Base-by-base conservation (phyloP, 2,329 filamentous ascomycete species). In the Fusarium equiseti region DNA sequence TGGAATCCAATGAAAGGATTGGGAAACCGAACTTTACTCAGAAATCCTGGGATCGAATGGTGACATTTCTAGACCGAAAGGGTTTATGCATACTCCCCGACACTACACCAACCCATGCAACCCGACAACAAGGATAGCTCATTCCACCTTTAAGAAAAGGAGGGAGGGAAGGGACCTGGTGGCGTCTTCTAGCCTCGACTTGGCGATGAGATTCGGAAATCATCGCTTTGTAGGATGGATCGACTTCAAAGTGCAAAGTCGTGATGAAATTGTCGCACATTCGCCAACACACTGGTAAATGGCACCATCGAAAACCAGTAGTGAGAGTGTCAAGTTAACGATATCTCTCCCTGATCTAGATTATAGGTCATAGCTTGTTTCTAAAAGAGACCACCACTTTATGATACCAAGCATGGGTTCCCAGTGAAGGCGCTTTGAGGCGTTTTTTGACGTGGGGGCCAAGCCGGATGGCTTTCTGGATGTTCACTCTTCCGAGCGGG, bases 51-150 rank as follows among this genome's bases (percentile, higher is more conserved):
- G 56, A 51, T 44, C 40, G 32, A 42, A 46, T 46, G 18, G 9
- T 42, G 16, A 42, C 22, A 42, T 26, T 18, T 6, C 32, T 8
- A 20, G 18, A 51, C 57, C 31, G 10, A 50, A 29, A 48, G 38
- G 52, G 50, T 45, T 45, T 43, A 68, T 63, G 73, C 68, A 69
- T 59, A 71, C 73, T 65, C 66, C 69, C 68, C 63, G 70, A 62
- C 32, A 62, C 61, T 44, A 49, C 61, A 62, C 55, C 60, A 51
- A 62, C 57, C 54, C 55, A 67, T 49, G 45, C 54, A 70, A 69
- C 64, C 63, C 53, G 20, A 40, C 24, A 43, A 55, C 48, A 69
- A 65, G 68, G 62, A 59, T 55, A 63, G 63, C 71, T 73, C 63
- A 35, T 68, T 68, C 59, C 52, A 50, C 52, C 18, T 59, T 49